A percentile compares a stretch with the other conserved stretches of the same genome.
Conservation (phyloP, 805 yeast genomes). For the Suhomyces xylopsoci region DNA sequence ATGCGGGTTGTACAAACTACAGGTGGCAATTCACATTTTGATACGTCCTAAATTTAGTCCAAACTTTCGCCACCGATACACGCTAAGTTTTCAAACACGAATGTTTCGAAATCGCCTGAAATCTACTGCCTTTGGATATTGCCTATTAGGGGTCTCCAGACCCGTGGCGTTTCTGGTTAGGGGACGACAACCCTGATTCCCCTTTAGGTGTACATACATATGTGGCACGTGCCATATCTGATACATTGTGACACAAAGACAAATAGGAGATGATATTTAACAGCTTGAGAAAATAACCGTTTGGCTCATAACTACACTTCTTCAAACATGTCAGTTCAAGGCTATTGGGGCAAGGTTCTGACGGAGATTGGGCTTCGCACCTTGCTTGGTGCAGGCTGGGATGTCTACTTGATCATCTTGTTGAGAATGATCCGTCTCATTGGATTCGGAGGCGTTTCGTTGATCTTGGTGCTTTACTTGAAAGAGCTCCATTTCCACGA, state of each 20-base stretch:
- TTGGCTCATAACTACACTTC: not conserved
- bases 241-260: not conserved
- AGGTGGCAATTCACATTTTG: too few relatives aligned
- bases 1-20: too few relatives aligned
- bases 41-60: too few relatives aligned
- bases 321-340: not conserved
- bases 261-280: not conserved
- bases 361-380: slow-evolving; percentile 37
- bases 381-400: slow-evolving; percentile 24
- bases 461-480: slow-evolving; percentile 44
- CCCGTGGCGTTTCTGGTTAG: too few relatives aligned
- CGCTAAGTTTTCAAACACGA: too few relatives aligned
- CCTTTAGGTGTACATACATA: too few relatives aligned
- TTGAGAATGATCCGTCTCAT: slow-evolving; percentile 34
- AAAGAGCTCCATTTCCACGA: slow-evolving; percentile 41
- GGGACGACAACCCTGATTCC: too few relatives aligned
- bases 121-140: too few relatives aligned
- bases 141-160: too few relatives aligned
- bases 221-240: too few relatives aligned
- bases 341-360: slow-evolving; percentile 12
- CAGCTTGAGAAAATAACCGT: not conserved
- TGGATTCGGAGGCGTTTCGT: slow-evolving; percentile 37
- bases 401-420: slow-evolving; percentile 30
- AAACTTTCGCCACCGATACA: too few relatives aligned
- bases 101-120: too few relatives aligned